These are phyloP conservation scores for Cercospora citrullina DNA, from an alignment of 2,329 filamentous ascomycete genomes.

Conservation along the genomic window DNA sequence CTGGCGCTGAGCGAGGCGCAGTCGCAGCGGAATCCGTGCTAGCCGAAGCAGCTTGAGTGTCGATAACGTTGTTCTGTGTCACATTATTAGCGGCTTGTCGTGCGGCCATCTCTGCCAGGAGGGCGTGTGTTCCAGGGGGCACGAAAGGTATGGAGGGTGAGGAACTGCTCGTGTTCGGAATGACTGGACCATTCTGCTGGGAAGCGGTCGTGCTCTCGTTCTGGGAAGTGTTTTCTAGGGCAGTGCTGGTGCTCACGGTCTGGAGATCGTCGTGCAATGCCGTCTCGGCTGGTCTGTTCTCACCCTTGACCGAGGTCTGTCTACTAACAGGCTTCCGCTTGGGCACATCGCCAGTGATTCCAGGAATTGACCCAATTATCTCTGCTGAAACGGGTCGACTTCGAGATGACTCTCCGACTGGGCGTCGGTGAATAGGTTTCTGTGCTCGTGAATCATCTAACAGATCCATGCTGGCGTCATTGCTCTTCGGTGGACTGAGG, in stretches of 20 bases:
- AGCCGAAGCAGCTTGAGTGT: conserved; percentile 13
- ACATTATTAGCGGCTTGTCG: conserved; percentile 26
- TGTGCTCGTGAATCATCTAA: conserved; percentile 10
- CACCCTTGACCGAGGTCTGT: conserved; percentile 20
- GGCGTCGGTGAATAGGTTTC: conserved; percentile 2
- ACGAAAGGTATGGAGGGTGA: conserved; percentile 9
- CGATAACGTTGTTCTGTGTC: conserved; percentile 17
- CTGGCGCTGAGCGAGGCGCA: conserved; percentile 3
- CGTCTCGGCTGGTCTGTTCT: conserved; percentile 15
- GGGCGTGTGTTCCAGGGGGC: conserved; percentile 19
- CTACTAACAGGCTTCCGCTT: conserved; percentile 21
- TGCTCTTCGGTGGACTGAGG: conserved; percentile 39
- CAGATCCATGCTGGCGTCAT: conserved; percentile 18
- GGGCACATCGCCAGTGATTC: conserved; percentile 9
- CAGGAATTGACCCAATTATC: background rate
- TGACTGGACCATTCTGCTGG: conserved; percentile 7
- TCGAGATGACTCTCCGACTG: background rate
- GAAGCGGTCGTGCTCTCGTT: background rate
- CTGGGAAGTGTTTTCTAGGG: background rate
- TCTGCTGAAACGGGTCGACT: conserved; percentile 8
- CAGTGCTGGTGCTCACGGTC: background rate
- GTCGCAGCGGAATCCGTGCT: background rate
- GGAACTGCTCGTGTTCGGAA: conserved; percentile 1
- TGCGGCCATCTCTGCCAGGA: conserved; percentile 28
- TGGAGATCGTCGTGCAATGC: conserved; percentile 1